Base-by-base conservation (phyloP, 345 rosid genomes). In the Moricandia moricandioides region DNA sequence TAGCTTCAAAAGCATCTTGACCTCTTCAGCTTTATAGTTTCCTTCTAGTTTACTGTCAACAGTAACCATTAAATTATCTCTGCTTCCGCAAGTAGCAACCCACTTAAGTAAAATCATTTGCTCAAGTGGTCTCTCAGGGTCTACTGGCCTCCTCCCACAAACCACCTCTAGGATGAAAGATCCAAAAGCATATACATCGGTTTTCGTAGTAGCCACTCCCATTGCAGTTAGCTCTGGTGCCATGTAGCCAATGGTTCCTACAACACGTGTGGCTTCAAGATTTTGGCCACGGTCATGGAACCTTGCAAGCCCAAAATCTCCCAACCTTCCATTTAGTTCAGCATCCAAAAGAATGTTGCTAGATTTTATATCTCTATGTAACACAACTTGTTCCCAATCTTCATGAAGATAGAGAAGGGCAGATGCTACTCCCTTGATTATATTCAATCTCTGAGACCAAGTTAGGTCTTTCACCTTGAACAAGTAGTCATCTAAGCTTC, bases 1-100 rank as follows among this genome's bases (percentile, higher is more conserved):
- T 45, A 86, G 70, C 39, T 74, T 84, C 78, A 86, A 57, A 71
- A 86, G 66, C 3, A 55, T 3, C 24, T 55, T 70, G 16, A 54
- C 81, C 56, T 78, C 56, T 49, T 49, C 56, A 49, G 56, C 56
- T 49, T 49, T 49, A 7, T 6, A 49, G 56, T 16, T 49, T 0
- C 56, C 56, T 49, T 49, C 56, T 1, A 49, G 56, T 49, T 49
- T 49, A 49, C 56, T 16, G 10, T 49, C 56, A 49, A 49, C 56
- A 49, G 56, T 49, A 6, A 49, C 9, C 56, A 49, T 49, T 16
- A 49, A 16, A 2, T 49, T 49, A 49, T 49, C 56, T 49, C 56
- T 49, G 56, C 56, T 49, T 49, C 56, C 56, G 4, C 56, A 49
- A 49, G 1, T 49, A 49, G 56, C 24, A 49, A 49, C 56, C 56